Evolutionary conservation across 106 monocot species (phyloP).

Genomic region (Apostasia ramifera): DNA sequence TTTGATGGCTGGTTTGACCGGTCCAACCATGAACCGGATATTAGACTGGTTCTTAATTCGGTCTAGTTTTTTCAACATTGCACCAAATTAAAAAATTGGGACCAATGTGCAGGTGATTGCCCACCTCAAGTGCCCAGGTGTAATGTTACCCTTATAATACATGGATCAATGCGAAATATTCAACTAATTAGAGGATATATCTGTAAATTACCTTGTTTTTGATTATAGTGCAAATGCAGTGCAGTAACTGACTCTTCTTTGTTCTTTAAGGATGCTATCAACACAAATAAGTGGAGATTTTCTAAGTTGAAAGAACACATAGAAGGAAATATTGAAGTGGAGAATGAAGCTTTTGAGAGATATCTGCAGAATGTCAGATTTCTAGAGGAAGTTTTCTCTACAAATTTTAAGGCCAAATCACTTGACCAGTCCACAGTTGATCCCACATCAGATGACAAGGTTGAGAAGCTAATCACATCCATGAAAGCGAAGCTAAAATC

Average conservation of each 20-base stretch:
- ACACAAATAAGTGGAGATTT: constrained; percentile 85
- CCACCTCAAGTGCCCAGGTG: too few species aligned
- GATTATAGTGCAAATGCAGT: background rate
- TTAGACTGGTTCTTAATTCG: too few species aligned
- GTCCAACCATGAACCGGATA: too few species aligned
- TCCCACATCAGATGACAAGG: constrained; percentile 16
- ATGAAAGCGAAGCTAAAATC: constrained; percentile 50
- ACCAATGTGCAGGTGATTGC: too few species aligned
- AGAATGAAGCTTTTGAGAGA: constrained; percentile 85
- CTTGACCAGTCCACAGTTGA: constrained; percentile 1
- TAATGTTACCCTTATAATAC: too few species aligned
- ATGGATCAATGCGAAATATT: too few species aligned
- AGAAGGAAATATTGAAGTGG: constrained; percentile 58
- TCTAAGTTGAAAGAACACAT: constrained; percentile 65
- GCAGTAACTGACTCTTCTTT: background rate
- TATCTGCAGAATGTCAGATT: constrained; percentile 64
- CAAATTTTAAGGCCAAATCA: background rate
- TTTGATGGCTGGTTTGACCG: too few species aligned
- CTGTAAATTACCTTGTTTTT: too few species aligned
- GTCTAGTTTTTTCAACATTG: too few species aligned
- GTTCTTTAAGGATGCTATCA: constrained; percentile 51
- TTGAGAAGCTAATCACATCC: constrained; percentile 19
- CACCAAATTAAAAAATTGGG: too few species aligned
- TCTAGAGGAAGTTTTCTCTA: constrained; percentile 61
- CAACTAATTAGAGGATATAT: too few species aligned